Evolutionary conservation across 2,329 filamentous ascomycete species (phyloP), one percentile per base, ranked within the genome.

Genomic region (Colletotrichum falcatum): DNA sequence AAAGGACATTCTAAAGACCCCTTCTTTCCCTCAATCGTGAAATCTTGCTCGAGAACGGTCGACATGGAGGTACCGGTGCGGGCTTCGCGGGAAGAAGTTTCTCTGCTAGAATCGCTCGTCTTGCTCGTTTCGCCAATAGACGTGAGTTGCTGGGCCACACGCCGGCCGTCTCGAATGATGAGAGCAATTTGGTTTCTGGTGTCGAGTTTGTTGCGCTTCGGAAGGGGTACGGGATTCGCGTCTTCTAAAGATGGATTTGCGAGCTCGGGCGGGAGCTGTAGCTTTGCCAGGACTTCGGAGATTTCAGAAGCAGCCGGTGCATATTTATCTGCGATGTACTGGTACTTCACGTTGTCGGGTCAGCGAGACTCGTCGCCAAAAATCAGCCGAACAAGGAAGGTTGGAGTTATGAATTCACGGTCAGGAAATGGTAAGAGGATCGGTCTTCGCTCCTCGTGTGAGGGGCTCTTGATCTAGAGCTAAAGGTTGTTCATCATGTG

Each of bases 1-100:
- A 97, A 97, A 0, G 95, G 95, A 81, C 95, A 98, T 74, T 89
- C 89, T 61, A 98, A 83, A 73, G 88, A 88, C 75, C 94, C 93
- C 76, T 92, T 93, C 77, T 90, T 94, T 71, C 95, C 95, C 78
- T 91, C 86, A 42, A 95, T 92, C 23, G 95, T 98, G 76, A 97
- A 98, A 81, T 98, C 95, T 82, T 92, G 92, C 82, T 97, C 95
- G 77, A 97, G 83, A 46, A 89, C 86, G 60, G 88, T 90, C 63
- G 90, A 90, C 78, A 88, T 84, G 72, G 90, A 88, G 23, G 89
- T 90, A 77, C 81, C 73, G 51, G 80, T 80, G 62, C 82, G 81
- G 44, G 80, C 81, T 42, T 82, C 82, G 55, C 81, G 82, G 23
- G 86, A 85, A 46, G 80, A 76, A 12, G 83, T 83, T 71, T 83